Evolutionary conservation across 768 basidiomycete species (phyloP), one percentile per base, ranked within the genome.

Genomic region (Pleurotus pulmonarius): DNA sequence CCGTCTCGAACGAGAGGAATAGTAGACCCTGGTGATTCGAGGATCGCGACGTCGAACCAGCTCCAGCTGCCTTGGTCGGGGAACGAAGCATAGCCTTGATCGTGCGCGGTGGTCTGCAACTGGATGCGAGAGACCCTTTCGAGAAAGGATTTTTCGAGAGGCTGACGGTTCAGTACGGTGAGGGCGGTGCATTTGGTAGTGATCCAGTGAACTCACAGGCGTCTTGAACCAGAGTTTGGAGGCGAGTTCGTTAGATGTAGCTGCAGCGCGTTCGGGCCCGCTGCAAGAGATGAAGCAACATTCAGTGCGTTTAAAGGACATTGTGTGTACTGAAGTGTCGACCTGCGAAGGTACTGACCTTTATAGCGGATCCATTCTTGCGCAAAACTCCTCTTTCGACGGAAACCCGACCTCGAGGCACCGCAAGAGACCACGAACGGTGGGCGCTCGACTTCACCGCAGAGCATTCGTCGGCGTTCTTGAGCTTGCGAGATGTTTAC

Each of bases 1-100:
- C 64, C 65, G 47, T 70, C 61, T 49, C 63, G 69, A 15, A 64
- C 63, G 24, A 59, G 62, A 1, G 68, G 68, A n/a, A 53, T 46
- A 4, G 57, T 60, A 3, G 64, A 54, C 16, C 65, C 60, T 1
- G 67, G 58, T 5, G 58, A 65, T 22, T 66, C 63, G 12, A 70
- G 64, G 51, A 72, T 61, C 44, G 66, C 63, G 3, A 72, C 49
- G 54, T 72, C 69, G 54, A 70, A 72, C 69, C 70, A 72, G 44
- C 65, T 70, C 65, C 68, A 70, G 22, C 63, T 65, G 22, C 64
- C 67, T 20, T 46, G n/a, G 3, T 49, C 46, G 34, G 54, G 58
- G 41, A 43, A 56, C 41, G n/a, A 22, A 15, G 41, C 41, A 7
- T 22, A 44, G 5, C 63, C 66, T 49, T 66, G 67, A 34, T 66